phyloP scores from a whole-genome alignment of 202 grass and related monocot genomes.

The Bolboschoenoplectus hybrid region DNA sequence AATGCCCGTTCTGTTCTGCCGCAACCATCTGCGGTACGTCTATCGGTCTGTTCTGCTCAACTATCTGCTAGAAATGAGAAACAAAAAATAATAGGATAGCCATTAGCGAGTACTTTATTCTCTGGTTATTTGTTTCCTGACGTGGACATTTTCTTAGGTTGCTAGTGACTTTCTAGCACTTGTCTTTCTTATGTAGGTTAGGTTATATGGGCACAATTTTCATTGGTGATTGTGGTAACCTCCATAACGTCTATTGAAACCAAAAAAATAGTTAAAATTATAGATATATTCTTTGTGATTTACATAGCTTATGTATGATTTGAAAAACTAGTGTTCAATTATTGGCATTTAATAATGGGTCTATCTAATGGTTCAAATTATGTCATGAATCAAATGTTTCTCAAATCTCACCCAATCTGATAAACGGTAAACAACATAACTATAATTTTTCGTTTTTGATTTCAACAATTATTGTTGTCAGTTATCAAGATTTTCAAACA shows the following conservation, averaged over 20 bases:
- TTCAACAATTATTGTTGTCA: background rate
- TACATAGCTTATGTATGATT: background rate
- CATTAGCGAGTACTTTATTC: constrained; percentile 1
- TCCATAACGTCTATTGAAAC: background rate
- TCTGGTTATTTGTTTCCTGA: background rate
- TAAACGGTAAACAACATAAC: background rate
- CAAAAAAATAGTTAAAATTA: background rate
- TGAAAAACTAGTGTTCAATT: background rate
- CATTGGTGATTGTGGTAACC: background rate
- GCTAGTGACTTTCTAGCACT: background rate
- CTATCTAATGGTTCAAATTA: background rate
- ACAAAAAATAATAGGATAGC: constrained; percentile 32
- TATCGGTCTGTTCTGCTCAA: constrained; percentile 68
- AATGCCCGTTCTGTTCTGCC: constrained; percentile 85
- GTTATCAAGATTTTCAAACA: background rate
- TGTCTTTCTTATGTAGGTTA: background rate
- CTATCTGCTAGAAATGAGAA: constrained; percentile 66
- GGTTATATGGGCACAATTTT: background rate
- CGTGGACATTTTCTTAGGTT: background rate
- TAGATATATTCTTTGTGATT: background rate
- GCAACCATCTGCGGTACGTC: constrained; percentile 57
- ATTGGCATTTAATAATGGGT: background rate
- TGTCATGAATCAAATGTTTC: background rate
- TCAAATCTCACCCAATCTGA: background rate
- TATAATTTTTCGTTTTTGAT: background rate